Evolutionary conservation across 2,329 filamentous ascomycete species (phyloP).

Genomic region (Ophiostoma novo-ulmi): DNA sequence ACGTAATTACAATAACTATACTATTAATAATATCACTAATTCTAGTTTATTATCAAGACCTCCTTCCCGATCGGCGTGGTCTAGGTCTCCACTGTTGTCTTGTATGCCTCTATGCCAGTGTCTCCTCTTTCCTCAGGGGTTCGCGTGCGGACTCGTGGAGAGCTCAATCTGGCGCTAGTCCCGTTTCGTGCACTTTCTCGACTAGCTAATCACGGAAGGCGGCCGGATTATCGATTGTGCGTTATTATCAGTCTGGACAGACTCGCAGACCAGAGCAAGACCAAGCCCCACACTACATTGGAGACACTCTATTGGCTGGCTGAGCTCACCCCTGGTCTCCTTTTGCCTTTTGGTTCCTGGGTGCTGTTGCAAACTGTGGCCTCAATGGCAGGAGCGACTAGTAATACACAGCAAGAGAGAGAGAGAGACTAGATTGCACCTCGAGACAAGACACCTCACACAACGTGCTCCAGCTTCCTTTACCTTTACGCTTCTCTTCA

Average conservation of each 20-base stretch:
- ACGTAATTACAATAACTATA: background rate
- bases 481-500: background rate
- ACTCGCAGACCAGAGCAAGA: background rate
- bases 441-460: background rate
- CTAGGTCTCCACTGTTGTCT: background rate
- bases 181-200: background rate
- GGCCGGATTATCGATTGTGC: slow-evolving; percentile 15
- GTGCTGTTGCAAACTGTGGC: slow-evolving; percentile 18
- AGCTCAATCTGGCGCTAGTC: background rate
- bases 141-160: slow-evolving; percentile 7
- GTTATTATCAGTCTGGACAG: background rate
- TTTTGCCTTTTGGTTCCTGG: slow-evolving; percentile 10
- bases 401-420: background rate
- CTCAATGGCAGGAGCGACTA: slow-evolving; percentile 7
- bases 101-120: background rate
- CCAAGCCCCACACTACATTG: background rate
- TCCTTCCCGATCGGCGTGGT: background rate
- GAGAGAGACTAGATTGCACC: background rate
- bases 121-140: background rate
- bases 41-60: background rate
- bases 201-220: slow-evolving; percentile 6
- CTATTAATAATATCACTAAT: background rate
- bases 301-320: background rate
- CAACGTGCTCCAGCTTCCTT: background rate
- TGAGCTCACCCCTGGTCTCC: slow-evolving; percentile 13